Percentiles rank a stretch among this genome's conserved stretches.
These are phyloP conservation scores for Cercospora zeae-maydis DNA, from an alignment of 2,329 filamentous ascomycete genomes.

Conservation along the genomic window DNA sequence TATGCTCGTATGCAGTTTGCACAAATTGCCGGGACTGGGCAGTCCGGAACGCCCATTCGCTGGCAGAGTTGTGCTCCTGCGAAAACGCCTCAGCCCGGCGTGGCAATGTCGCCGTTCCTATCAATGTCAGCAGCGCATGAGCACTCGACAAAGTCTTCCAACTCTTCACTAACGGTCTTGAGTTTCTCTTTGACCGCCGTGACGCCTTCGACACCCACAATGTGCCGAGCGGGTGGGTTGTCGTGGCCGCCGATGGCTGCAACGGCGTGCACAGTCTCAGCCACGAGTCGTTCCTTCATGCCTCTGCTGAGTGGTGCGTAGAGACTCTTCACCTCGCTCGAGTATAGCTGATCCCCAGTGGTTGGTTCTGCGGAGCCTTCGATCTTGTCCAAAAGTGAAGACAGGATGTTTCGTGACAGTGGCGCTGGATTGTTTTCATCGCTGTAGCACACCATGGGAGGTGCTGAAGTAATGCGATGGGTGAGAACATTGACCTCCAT, in stretches of 20 bases:
- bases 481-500: slow-evolving; percentile 87
- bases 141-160: slow-evolving; percentile 92
- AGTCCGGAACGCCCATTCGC: background rate
- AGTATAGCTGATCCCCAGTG: slow-evolving; percentile 46
- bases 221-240: slow-evolving; percentile 89
- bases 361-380: slow-evolving; percentile 40
- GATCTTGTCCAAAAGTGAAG: slow-evolving; percentile 72
- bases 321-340: slow-evolving; percentile 57
- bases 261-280: slow-evolving; percentile 86
- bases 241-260: slow-evolving; percentile 92
- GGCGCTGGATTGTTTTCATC: slow-evolving; percentile 71
- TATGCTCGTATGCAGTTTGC: background rate
- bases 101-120: slow-evolving; percentile 17
- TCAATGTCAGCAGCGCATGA: slow-evolving; percentile 77
- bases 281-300: slow-evolving; percentile 69
- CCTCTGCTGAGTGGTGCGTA: slow-evolving; percentile 69
- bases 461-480: slow-evolving; percentile 80
- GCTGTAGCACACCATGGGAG: slow-evolving; percentile 68
- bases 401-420: slow-evolving; percentile 76
- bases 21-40: background rate
- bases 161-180: slow-evolving; percentile 90
- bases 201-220: slow-evolving; percentile 86
- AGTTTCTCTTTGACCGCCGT: slow-evolving; percentile 90
- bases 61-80: background rate
- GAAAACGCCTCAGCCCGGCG: slow-evolving; percentile 10